Percentiles rank a stretch among this genome's conserved stretches.
Evolutionary conservation across 805 yeast species (phyloP).

Genomic region (Citeromyces matritensis): DNA sequence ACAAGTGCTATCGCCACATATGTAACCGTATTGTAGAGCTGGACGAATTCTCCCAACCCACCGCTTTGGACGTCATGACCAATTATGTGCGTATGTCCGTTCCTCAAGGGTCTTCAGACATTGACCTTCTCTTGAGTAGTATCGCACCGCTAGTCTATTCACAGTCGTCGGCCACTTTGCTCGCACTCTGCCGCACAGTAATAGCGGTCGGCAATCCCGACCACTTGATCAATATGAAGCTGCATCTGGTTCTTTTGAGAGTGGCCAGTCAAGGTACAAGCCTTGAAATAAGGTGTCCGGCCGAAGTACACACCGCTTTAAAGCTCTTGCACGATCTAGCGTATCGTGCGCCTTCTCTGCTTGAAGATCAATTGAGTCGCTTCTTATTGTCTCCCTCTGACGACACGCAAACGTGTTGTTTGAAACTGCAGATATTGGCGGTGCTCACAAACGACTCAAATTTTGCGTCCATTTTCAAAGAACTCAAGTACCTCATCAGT

Average conservation of each 20-base stretch:
- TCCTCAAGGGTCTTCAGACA: constrained; percentile 27
- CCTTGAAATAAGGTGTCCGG: no score
- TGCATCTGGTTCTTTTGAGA: no score
- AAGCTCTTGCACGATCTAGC: constrained; percentile 5
- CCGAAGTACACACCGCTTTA: no score
- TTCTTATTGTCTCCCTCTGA: constrained; percentile 51
- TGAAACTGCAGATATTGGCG: constrained; percentile 48
- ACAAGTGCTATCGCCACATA: constrained; percentile 44
- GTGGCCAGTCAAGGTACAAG: no score
- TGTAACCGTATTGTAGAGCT: constrained; percentile 25
- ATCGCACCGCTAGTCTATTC: constrained; percentile 31
- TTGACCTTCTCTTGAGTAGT: constrained; percentile 34
- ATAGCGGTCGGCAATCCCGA: constrained; percentile 18
- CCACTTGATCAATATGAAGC: constrained; percentile 3
- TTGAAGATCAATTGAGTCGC: constrained; percentile 19
- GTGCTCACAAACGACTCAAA: constrained; percentile 38
- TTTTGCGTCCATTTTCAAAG: constrained; percentile 35
- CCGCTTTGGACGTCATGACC: constrained; percentile 44
- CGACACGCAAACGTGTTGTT: constrained; percentile 18
- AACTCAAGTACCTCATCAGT: constrained; percentile 40
- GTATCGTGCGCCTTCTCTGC: constrained; percentile 14
- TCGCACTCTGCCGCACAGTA: constrained; percentile 44
- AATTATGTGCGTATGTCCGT: constrained; percentile 52
- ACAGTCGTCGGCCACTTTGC: constrained; percentile 40
- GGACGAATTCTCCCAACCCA: constrained; percentile 61